Base-by-base conservation (phyloP, 106 monocot genomes). In the Dendrobium nobile region DNA sequence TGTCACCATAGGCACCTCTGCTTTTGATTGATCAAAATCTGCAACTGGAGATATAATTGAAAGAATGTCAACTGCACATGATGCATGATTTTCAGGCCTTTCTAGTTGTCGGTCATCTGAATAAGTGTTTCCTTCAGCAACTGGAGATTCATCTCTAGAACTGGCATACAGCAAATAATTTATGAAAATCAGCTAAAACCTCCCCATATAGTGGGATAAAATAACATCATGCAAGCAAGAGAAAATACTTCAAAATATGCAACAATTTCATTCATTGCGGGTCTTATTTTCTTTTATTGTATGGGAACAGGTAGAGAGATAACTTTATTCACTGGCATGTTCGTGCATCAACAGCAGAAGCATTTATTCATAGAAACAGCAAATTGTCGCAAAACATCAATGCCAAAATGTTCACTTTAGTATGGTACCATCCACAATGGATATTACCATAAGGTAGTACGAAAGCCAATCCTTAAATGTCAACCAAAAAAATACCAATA, bases 21-120 rank as follows among this genome's bases (percentile, higher is more conserved):
- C 7, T 64, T 85, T 88, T 18, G 87, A 55, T 54, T 90, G 82
- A 81, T 87, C 87, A 82, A 77, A 79, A 75, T 87, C 87, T 83
- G 83, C 47, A 40, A 41, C 61, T 13, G 84, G 41, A 75, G 82
- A 67, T 31, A 33, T 78, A 22, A 26, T 75, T 15, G 86, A 85
- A 10, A 87, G 77, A 48, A 73, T 51, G 31, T 81, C 75, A 54
- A 76, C 48, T 27, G 80, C 87, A 33, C 47, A 70, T 2, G 85
- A 76, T 81, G 81, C 44, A 58, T 76, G 67, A 87, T 70, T 87
- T 79, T 92, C 87, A 58, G 79, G 72, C 16, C 77, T 76, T 70
- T 89, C 78, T 55, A 67, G 44, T 73, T 80, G 78, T 7, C 77
- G 80, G 55, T 77, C 61, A 72, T 85, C 85, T 65, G 80, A 9